Evolutionary conservation across 352 stramenopile genomes (phyloP).

Genomic region (Globisporangium paroecandrum): DNA sequence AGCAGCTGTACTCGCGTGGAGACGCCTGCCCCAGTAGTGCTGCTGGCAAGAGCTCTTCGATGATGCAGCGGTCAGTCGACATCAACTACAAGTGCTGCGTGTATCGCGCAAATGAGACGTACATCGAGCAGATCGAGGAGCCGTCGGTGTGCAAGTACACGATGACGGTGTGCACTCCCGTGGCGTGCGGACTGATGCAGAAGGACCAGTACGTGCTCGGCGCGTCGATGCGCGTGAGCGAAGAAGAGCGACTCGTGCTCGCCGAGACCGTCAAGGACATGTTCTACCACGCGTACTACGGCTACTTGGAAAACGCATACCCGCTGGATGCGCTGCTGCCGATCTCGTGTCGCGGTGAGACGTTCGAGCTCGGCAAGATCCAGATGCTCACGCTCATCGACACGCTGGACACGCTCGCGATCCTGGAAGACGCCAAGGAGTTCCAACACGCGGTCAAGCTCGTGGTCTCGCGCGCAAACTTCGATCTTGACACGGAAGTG

Average conservation of each 20-base stretch:
- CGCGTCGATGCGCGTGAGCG: constrained; percentile 40
- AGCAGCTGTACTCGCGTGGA: constrained; percentile 44
- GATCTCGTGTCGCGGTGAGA: constrained; percentile 61
- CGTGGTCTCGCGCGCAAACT: constrained; percentile 55
- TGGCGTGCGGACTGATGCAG: constrained; percentile 69
- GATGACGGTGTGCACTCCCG: constrained; percentile 67
- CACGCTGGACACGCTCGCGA: constrained; percentile 85
- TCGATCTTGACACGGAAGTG: constrained; percentile 87
- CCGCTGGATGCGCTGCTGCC: constrained; percentile 77
- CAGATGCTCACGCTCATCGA: constrained; percentile 90
- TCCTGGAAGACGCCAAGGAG: constrained; percentile 74
- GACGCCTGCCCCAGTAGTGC: constrained; percentile 35
- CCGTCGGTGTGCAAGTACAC: constrained; percentile 48
- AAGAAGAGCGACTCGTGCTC: constrained; percentile 54
- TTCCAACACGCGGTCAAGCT: constrained; percentile 72
- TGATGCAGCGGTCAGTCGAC: constrained; percentile 22
- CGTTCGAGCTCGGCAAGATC: constrained; percentile 78
- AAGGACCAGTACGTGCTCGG: constrained; percentile 65
- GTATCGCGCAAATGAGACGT: constrained; percentile 78
- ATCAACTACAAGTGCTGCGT: constrained; percentile 77
- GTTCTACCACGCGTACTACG: constrained; percentile 89
- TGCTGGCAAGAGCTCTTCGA: constrained; percentile 3
- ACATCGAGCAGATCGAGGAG: constrained; percentile 69
- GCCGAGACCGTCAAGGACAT: constrained; percentile 75
- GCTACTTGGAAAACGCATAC: constrained; percentile 82